Percentiles rank a stretch among this genome's conserved stretches.
phyloP scores from a whole-genome alignment of 176 grass and related monocot species.

The Alopecurus myosuroides region DNA sequence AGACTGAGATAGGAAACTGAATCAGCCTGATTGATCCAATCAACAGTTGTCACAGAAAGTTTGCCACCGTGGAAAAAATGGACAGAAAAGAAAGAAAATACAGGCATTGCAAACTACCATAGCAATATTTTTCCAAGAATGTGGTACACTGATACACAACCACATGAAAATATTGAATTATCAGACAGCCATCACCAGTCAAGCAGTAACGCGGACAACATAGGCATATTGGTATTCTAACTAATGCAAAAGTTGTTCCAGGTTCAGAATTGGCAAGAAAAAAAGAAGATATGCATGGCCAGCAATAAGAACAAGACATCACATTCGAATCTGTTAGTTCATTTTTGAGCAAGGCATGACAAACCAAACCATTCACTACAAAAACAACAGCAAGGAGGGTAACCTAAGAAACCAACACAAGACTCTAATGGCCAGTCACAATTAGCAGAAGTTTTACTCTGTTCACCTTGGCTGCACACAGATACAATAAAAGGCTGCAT shows the following conservation, averaged over 20 bases:
- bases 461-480: not conserved
- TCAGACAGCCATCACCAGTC: not conserved
- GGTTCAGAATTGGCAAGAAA: not conserved
- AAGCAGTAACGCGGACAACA: conserved; percentile 4
- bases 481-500: not conserved
- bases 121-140: not conserved
- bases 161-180: not conserved
- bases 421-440: not conserved
- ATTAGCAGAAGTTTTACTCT: not conserved
- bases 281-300: not conserved
- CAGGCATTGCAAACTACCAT: not conserved
- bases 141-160: not conserved
- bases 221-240: not conserved
- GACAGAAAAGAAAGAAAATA: not conserved
- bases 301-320: not conserved
- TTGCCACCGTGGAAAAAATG: not conserved
- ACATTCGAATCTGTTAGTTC: not conserved
- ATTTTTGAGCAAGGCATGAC: not conserved
- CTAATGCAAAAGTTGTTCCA: not conserved
- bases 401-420: not conserved
- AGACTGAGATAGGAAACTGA: not conserved
- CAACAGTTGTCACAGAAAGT: not conserved
- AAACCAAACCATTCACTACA: not conserved
- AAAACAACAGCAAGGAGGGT: not conserved
- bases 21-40: not conserved